Percentiles rank a stretch among this genome's conserved stretches.
These are phyloP conservation scores for Claviceps quebecensis DNA, from an alignment of 2,329 filamentous ascomycete genomes.

Conservation along the genomic window DNA sequence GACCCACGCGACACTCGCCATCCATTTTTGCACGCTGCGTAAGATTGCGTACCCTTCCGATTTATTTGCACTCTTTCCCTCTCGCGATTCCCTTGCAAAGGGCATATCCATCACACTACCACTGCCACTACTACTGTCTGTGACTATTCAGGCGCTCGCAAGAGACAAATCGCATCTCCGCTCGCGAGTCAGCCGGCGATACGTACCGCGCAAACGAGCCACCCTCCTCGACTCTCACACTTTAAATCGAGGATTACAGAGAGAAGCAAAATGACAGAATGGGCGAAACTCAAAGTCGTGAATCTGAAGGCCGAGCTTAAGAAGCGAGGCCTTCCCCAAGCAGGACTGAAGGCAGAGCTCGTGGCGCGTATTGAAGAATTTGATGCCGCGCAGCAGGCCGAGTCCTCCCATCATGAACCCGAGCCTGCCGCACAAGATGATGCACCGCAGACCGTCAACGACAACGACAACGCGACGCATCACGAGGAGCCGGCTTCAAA, in stretches of 20 bases:
- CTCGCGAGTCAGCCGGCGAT: not conserved
- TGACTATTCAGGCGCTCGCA: too few relatives aligned
- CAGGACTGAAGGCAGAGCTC: constrained; percentile 59
- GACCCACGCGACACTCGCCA: not conserved
- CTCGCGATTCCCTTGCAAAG: not conserved
- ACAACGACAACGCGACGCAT: not conserved
- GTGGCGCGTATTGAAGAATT: constrained; percentile 45
- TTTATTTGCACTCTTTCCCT: not conserved
- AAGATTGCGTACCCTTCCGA: not conserved
- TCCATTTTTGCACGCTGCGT: not conserved
- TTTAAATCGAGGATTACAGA: not conserved
- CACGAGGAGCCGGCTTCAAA: not conserved
- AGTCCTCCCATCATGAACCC: not conserved
- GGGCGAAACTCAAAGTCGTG: constrained; percentile 52
- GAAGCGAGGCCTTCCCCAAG: constrained; percentile 51
- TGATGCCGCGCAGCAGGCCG: constrained; percentile 5
- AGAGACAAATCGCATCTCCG: too few relatives aligned
- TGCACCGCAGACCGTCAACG: not conserved
- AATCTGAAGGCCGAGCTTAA: constrained; percentile 66
- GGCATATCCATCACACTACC: too few relatives aligned
- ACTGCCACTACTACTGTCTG: too few relatives aligned
- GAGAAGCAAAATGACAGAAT: constrained; percentile 31
- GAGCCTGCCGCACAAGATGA: not conserved
- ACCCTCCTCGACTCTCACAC: not conserved
- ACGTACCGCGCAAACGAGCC: too few relatives aligned